A percentile compares a stretch with the other conserved stretches of the same genome.
phyloP scores from a whole-genome alignment of 768 basidiomycete species.

The Atractiella rhizophila region DNA sequence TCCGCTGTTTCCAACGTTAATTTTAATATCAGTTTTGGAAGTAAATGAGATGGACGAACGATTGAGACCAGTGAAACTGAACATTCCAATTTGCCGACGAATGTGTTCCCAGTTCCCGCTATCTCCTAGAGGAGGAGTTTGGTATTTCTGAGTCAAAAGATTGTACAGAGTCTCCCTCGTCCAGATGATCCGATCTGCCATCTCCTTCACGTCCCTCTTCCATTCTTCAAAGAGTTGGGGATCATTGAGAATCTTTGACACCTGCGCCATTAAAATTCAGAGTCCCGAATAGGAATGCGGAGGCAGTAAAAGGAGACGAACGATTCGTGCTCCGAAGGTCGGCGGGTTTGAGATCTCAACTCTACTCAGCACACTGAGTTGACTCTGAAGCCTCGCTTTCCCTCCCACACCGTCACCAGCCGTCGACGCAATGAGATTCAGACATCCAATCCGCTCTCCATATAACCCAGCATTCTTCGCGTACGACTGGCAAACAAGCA shows the following conservation, averaged over 20 bases:
- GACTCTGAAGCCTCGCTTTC: slow-evolving; percentile 64
- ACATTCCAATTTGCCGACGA: slow-evolving; percentile 85
- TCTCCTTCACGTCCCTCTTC: slow-evolving; percentile 31
- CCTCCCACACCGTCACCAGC: slow-evolving; percentile 35
- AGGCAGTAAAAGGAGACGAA: slow-evolving; percentile 26
- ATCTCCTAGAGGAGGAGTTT: slow-evolving; percentile 39
- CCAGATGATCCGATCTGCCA: slow-evolving; percentile 82
- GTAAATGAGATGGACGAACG: slow-evolving; percentile 2
- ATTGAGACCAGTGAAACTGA: slow-evolving; percentile 60
- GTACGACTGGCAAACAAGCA: slow-evolving; percentile 72
- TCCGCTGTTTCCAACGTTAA: slow-evolving; percentile 23
- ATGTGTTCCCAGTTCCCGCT: slow-evolving; percentile 90
- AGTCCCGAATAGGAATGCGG: not conserved
- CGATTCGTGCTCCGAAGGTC: slow-evolving; percentile 63
- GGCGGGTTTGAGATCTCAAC: slow-evolving; percentile 98
- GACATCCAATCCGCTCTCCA: slow-evolving; percentile 91
- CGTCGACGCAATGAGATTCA: slow-evolving; percentile 37
- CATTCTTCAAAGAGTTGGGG: slow-evolving; percentile 55
- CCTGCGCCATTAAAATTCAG: not conserved
- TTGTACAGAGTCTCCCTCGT: slow-evolving; percentile 69
- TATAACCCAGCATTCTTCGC: slow-evolving; percentile 99
- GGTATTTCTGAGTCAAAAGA: slow-evolving; percentile 43
- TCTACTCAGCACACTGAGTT: slow-evolving; percentile 80
- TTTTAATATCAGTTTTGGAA: not conserved
- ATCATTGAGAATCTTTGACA: slow-evolving; percentile 38